phyloP scores from a whole-genome alignment of 208 protist genomes.

The Leishmania turanica region DNA sequence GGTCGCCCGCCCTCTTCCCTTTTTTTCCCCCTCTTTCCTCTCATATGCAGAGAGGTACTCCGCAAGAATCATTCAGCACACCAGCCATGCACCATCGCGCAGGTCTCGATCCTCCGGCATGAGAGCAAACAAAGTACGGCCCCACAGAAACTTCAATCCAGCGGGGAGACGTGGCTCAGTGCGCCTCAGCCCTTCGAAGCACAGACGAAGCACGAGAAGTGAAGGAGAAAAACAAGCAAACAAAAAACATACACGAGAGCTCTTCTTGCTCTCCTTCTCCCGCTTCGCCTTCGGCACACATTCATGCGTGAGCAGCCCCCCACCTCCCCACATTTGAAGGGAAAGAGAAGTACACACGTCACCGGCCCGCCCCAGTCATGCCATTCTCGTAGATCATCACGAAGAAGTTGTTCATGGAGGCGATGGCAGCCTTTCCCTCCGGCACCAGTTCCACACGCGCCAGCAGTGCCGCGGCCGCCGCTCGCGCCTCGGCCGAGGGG shows the following conservation, averaged over 20 bases:
- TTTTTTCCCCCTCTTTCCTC: background rate
- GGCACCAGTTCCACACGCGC: slow-evolving; percentile 47
- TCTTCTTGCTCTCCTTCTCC: background rate
- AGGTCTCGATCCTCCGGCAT: background rate
- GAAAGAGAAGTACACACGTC: background rate
- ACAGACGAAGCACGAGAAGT: background rate
- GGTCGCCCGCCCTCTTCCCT: background rate
- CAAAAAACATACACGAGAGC: background rate
- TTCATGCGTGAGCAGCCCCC: background rate
- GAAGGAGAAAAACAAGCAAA: background rate
- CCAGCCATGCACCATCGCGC: background rate
- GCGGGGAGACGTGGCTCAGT: background rate
- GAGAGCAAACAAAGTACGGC: background rate
- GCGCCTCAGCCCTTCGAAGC: background rate
- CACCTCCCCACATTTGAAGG: background rate
- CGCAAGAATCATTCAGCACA: background rate
- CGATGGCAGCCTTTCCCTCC: slow-evolving; percentile 52
- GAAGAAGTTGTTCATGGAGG: slow-evolving; percentile 75
- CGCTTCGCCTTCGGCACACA: background rate
- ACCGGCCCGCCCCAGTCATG: slow-evolving; percentile 5
- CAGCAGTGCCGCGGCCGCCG: slow-evolving; percentile 44
- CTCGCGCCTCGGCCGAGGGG: slow-evolving; percentile 38
- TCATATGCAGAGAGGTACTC: background rate
- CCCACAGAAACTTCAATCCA: background rate
- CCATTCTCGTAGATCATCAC: slow-evolving; percentile 64